Conservation (phyloP, 1,284 basidiomycete genomes). For the Sanghuangporus sanghuang region DNA sequence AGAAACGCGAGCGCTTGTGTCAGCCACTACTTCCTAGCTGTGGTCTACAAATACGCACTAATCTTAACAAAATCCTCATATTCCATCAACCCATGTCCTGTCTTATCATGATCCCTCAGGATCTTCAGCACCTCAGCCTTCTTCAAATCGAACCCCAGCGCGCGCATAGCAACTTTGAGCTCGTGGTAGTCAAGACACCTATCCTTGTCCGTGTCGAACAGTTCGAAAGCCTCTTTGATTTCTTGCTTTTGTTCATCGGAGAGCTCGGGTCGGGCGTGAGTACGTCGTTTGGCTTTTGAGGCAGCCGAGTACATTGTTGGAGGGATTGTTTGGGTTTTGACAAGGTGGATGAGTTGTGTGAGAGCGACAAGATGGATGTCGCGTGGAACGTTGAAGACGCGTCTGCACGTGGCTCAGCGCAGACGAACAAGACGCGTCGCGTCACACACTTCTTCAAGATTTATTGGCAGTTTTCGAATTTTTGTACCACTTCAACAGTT, state of each 20-base stretch:
- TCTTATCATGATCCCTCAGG: constrained; percentile 88
- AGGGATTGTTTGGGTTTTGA: neutral
- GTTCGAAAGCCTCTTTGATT: constrained; percentile 98
- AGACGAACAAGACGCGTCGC: too few relatives aligned
- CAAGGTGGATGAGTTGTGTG: neutral
- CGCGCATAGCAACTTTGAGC: constrained; percentile 97
- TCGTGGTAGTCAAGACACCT: constrained; percentile 97
- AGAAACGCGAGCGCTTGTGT: neutral
- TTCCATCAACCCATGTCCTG: constrained; percentile 87
- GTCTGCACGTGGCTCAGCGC: neutral
- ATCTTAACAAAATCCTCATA: constrained; percentile 95
- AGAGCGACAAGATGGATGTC: too few relatives aligned
- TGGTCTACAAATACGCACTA: constrained; percentile 58
- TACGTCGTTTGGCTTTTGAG: constrained; percentile 67
- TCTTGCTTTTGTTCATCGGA: constrained; percentile 96
- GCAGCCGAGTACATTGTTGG: constrained; percentile 65
- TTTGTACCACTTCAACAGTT: too few relatives aligned
- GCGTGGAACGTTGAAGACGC: neutral
- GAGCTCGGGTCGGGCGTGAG: constrained; percentile 72
- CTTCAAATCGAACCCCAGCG: constrained; percentile 96
- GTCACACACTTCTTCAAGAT: too few relatives aligned
- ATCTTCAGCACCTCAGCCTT: constrained; percentile 98
- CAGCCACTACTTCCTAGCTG: constrained; percentile 20
- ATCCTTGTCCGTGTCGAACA: constrained; percentile 98
- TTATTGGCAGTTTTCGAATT: too few relatives aligned